Evolutionary conservation across 1,284 basidiomycete species (phyloP).

Genomic region (Flammula alnicola): DNA sequence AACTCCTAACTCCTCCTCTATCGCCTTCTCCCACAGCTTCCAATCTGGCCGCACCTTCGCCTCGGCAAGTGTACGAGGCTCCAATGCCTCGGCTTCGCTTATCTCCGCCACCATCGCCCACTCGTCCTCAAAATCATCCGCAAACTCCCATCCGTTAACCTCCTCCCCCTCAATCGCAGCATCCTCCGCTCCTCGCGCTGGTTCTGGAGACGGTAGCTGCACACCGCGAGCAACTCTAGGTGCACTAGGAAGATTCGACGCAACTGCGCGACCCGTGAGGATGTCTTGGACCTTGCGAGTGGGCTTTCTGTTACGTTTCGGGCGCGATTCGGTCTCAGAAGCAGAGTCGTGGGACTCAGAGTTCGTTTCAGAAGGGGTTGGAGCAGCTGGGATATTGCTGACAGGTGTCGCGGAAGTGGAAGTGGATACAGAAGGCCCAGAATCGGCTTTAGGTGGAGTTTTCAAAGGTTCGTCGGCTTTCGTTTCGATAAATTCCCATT

Average conservation of each 20-base stretch:
- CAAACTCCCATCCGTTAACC: slow-evolving; percentile 13
- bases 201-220: slow-evolving; percentile 9
- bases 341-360: background rate
- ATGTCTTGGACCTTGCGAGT: slow-evolving; percentile 20
- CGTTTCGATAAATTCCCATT: slow-evolving; percentile 7
- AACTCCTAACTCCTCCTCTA: no score
- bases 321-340: slow-evolving; percentile 2
- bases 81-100: slow-evolving; percentile 20
- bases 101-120: slow-evolving; percentile 21
- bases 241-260: slow-evolving; percentile 13
- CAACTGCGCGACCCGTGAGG: slow-evolving; percentile 14
- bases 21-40: slow-evolving; percentile 30
- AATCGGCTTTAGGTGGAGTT: background rate
- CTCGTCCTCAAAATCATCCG: slow-evolving; percentile 25
- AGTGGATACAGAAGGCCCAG: background rate
- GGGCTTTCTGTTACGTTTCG: slow-evolving; percentile 22
- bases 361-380: no score
- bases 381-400: background rate
- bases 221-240: slow-evolving; percentile 16
- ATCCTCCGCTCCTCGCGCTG: slow-evolving; percentile 3
- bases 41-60: slow-evolving; percentile 25
- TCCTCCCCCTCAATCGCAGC: slow-evolving; percentile 26
- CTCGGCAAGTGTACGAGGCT: slow-evolving; percentile 24
- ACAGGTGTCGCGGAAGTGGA: background rate
- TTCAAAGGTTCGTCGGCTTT: background rate